Conservation (phyloP, 208 protist genomes). For the Acanthamoeba castellanii region DNA sequence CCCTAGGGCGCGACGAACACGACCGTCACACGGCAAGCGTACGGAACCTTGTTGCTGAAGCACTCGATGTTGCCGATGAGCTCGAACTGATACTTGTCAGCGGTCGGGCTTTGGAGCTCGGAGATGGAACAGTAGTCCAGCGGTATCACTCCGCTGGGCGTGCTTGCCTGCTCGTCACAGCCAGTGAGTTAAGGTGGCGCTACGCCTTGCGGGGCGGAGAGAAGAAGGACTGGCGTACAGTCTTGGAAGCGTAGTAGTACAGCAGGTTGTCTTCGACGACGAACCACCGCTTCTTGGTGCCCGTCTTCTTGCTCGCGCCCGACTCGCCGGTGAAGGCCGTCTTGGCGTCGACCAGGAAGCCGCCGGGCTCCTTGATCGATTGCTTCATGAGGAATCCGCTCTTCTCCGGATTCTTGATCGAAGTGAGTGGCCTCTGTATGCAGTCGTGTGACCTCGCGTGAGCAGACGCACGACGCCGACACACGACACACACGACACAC, state of each 20-base stretch:
- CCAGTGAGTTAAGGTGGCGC: too few relatives aligned
- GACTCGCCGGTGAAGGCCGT: background rate
- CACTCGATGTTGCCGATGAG: background rate
- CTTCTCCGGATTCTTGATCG: constrained; percentile 28
- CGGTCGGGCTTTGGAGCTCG: constrained; percentile 35
- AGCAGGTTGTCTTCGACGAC: constrained; percentile 49
- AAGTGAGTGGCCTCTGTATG: background rate
- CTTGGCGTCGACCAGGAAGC: background rate
- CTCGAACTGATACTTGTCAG: constrained; percentile 23
- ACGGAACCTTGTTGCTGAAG: constrained; percentile 5
- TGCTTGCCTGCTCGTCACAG: background rate
- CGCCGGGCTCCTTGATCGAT: constrained; percentile 37
- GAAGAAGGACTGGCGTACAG: background rate
- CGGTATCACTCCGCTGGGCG: constrained; percentile 17
- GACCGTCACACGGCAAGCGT: background rate
- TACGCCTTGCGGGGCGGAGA: too few relatives aligned
- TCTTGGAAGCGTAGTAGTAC: constrained; percentile 55
- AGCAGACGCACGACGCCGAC: background rate
- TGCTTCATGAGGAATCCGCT: constrained; percentile 72
- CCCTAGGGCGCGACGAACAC: too few relatives aligned
- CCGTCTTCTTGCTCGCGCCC: background rate
- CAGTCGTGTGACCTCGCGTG: background rate
- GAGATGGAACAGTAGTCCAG: constrained; percentile 56
- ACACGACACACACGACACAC: background rate
- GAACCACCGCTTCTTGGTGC: constrained; percentile 41